These are phyloP conservation scores for Capronia epimyces DNA, from an alignment of 2,329 filamentous ascomycete species.

Conservation along the genomic window DNA sequence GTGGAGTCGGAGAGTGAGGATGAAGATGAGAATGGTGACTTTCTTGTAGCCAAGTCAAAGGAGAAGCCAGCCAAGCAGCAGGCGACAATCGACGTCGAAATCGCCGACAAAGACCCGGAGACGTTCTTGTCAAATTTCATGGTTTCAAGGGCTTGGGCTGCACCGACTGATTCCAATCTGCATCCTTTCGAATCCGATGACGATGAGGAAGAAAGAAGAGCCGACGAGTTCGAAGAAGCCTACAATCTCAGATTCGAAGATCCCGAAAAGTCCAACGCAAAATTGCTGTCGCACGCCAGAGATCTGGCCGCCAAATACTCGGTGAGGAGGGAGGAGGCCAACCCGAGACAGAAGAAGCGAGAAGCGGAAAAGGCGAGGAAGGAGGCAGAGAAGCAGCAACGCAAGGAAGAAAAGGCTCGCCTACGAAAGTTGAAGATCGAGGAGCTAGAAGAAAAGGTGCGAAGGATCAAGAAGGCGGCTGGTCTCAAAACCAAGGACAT, in stretches of 20 bases:
- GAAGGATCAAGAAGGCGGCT: slow-evolving; percentile 82
- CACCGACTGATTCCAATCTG: slow-evolving; percentile 56
- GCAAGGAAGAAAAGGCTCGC: slow-evolving; percentile 74
- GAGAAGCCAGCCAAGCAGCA: slow-evolving; percentile 37
- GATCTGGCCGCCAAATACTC: slow-evolving; percentile 76
- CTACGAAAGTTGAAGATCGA: slow-evolving; percentile 84
- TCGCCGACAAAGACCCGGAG: slow-evolving; percentile 84
- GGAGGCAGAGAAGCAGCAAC: slow-evolving; percentile 69
- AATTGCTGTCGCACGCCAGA: slow-evolving; percentile 81
- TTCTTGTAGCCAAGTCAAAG: slow-evolving; percentile 67
- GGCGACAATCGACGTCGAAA: slow-evolving; percentile 61
- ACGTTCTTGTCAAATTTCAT: slow-evolving; percentile 93
- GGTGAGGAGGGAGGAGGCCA: slow-evolving; percentile 77
- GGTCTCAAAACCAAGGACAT: slow-evolving; percentile 60
- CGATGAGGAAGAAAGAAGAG: slow-evolving; percentile 64
- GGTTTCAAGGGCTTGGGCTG: slow-evolving; percentile 82
- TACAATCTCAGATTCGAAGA: slow-evolving; percentile 98
- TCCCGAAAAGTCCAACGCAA: slow-evolving; percentile 79
- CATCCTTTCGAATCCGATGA: slow-evolving; percentile 90
- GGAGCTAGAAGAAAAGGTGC: slow-evolving; percentile 79
- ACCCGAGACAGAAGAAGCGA: slow-evolving; percentile 67
- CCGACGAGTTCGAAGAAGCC: slow-evolving; percentile 83
- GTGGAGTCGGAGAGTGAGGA: slow-evolving; percentile 38
- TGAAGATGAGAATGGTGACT: slow-evolving; percentile 56
- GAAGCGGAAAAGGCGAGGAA: slow-evolving; percentile 72